Conservation (phyloP, 768 basidiomycete species). For the Suillus variegatus region DNA sequence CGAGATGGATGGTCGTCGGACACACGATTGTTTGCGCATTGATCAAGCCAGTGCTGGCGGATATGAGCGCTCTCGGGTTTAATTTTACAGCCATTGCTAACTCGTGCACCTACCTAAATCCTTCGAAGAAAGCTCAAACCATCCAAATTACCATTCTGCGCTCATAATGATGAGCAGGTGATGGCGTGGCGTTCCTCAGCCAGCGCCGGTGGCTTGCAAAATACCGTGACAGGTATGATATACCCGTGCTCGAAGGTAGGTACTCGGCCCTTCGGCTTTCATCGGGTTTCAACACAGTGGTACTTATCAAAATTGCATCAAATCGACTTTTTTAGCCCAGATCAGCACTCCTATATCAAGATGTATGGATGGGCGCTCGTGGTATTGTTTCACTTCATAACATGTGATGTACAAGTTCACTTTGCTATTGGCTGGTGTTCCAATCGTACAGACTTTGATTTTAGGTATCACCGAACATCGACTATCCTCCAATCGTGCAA, state of each 20-base stretch:
- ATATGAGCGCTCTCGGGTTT: neutral
- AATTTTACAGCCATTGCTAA: neutral
- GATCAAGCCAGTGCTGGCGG: neutral
- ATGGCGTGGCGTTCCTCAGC: neutral
- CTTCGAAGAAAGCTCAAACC: neutral
- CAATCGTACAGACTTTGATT: neutral
- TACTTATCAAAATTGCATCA: neutral
- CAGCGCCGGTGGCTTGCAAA: neutral
- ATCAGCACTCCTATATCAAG: neutral
- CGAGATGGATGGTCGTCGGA: neutral
- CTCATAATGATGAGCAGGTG: neutral
- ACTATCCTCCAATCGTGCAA: neutral
- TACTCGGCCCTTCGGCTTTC: neutral
- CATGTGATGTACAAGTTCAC: too few species aligned
- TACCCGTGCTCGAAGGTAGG: neutral
- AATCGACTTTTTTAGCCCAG: neutral
- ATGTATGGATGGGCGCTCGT: neutral
- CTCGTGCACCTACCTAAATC: neutral
- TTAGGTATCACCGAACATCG: neutral
- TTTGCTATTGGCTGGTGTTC: neutral
- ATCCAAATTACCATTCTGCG: neutral
- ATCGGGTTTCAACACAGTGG: neutral
- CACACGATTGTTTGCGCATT: neutral
- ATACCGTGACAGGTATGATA: neutral
- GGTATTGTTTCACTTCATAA: neutral